Percentiles rank a stretch among this genome's conserved stretches.
These are phyloP conservation scores for Penicillium sp. DNA, from an alignment of 2,329 filamentous ascomycete genomes.

Conservation along the genomic window DNA sequence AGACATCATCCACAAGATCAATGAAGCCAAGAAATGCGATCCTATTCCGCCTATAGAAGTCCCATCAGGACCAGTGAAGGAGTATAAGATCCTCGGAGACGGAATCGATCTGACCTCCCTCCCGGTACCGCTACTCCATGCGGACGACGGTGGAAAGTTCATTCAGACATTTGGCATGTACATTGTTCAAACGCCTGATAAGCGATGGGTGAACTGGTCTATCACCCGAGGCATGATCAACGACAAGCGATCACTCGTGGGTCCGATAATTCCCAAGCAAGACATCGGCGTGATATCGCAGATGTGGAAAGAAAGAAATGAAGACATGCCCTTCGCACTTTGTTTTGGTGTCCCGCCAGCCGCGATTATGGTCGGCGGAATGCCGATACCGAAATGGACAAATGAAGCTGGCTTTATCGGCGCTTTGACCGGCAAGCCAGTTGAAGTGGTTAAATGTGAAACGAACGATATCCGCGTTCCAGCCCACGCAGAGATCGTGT, in stretches of 20 bases:
- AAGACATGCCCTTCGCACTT: slow-evolving; percentile 22
- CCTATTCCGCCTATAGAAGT: slow-evolving; percentile 13
- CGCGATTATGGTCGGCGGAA: slow-evolving; percentile 27
- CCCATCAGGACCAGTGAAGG: slow-evolving; percentile 15
- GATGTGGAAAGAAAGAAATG: slow-evolving; percentile 21
- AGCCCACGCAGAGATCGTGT: slow-evolving; percentile 20
- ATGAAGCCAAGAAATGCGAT: slow-evolving; percentile 7
- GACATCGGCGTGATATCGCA: slow-evolving; percentile 19
- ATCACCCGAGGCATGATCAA: slow-evolving; percentile 22
- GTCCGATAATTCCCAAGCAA: slow-evolving; percentile 20
- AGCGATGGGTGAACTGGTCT: slow-evolving; percentile 20
- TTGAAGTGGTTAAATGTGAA: slow-evolving; percentile 23
- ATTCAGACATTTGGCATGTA: slow-evolving; percentile 20
- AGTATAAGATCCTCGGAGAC: slow-evolving; percentile 20
- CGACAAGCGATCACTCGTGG: slow-evolving; percentile 11
- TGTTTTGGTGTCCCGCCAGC: slow-evolving; percentile 20
- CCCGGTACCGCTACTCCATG: slow-evolving; percentile 19
- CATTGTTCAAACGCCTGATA: slow-evolving; percentile 21
- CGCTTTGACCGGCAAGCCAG: slow-evolving; percentile 14
- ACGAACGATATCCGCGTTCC: slow-evolving; percentile 21
- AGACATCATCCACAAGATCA: slow-evolving; percentile 17
- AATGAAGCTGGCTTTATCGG: slow-evolving; percentile 52
- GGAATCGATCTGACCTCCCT: slow-evolving; percentile 21
- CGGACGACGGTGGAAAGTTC: slow-evolving; percentile 18
- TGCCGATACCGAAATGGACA: slow-evolving; percentile 52